Conservation (phyloP, 2,329 filamentous ascomycete species). For the Chrysosporium queenslandicum region DNA sequence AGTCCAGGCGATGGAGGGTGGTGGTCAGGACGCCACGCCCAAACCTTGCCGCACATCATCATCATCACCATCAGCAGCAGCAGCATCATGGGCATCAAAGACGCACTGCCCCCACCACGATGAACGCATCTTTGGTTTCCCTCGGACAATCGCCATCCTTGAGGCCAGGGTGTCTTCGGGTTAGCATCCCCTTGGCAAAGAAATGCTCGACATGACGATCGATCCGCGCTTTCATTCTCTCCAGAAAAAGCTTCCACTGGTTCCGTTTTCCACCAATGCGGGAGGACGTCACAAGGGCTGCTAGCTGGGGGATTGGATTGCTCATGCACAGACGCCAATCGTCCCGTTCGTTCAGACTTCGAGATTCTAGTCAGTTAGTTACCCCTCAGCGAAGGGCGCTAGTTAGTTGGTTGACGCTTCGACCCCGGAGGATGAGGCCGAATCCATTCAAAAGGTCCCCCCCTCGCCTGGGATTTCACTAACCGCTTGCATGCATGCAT, state of each 20-base stretch:
- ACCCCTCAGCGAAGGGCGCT: constrained; percentile 1
- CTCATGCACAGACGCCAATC: no score
- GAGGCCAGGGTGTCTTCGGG: neutral
- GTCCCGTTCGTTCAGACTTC: no score
- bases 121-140: neutral
- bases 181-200: neutral
- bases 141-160: neutral
- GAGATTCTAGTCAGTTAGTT: no score
- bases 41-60: constrained; percentile 2
- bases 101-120: neutral
- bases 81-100: neutral
- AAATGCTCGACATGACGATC: constrained; percentile 6
- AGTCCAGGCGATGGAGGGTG: constrained; percentile 4
- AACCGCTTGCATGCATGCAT: neutral
- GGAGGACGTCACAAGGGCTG: constrained; percentile 4
- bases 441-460: neutral
- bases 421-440: neutral
- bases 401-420: constrained; percentile 5
- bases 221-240: neutral
- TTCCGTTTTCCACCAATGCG: constrained; percentile 1
- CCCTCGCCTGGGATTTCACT: constrained; percentile 1
- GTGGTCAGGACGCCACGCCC: constrained; percentile 8
- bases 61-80: neutral
- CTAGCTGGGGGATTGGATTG: no score
- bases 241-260: neutral